phyloP scores from a whole-genome alignment of 495 filamentous ascomycete genomes.

The Aspergillus sparsus region DNA sequence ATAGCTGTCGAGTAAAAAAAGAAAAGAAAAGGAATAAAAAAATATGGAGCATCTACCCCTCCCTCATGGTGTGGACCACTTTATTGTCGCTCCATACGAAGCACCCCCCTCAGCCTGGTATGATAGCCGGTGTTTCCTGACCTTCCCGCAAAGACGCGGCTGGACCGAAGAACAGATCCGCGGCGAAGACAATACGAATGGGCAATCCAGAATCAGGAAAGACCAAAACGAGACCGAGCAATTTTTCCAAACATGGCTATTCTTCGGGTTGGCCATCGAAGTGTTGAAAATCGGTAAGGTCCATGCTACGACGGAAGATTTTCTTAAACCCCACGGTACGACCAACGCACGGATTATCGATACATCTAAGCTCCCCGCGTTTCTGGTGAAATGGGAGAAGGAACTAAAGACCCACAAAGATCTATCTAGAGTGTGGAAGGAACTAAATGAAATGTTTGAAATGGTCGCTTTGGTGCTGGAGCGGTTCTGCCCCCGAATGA shows the following conservation, averaged over 20 bases:
- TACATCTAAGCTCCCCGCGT: conserved; percentile 1
- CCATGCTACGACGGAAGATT: background rate
- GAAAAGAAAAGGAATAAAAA: background rate
- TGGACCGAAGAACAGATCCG: conserved; percentile 10
- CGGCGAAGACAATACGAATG: conserved; percentile 10
- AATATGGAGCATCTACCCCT: conserved; percentile 15
- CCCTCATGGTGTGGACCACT: background rate
- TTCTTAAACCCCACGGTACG: background rate
- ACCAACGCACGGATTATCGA: conserved; percentile 5
- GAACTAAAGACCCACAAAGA: background rate
- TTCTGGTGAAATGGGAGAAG: conserved; percentile 6
- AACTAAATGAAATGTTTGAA: conserved; percentile 7
- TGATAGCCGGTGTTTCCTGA: background rate
- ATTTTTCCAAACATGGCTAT: conserved; percentile 19
- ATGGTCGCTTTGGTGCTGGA: background rate
- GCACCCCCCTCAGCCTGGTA: conserved; percentile 2
- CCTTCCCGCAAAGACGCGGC: background rate
- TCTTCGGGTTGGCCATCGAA: conserved; percentile 15
- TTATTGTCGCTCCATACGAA: conserved; percentile 14
- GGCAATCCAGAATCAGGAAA: background rate
- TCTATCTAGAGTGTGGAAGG: background rate
- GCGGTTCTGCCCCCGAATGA: conserved; percentile 7
- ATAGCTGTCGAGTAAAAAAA: too few species aligned
- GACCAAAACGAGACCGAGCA: background rate
- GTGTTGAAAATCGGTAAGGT: conserved; percentile 9